phyloP scores from a whole-genome alignment of 2,329 filamentous ascomycete genomes.

The Penicillium olsonii region DNA sequence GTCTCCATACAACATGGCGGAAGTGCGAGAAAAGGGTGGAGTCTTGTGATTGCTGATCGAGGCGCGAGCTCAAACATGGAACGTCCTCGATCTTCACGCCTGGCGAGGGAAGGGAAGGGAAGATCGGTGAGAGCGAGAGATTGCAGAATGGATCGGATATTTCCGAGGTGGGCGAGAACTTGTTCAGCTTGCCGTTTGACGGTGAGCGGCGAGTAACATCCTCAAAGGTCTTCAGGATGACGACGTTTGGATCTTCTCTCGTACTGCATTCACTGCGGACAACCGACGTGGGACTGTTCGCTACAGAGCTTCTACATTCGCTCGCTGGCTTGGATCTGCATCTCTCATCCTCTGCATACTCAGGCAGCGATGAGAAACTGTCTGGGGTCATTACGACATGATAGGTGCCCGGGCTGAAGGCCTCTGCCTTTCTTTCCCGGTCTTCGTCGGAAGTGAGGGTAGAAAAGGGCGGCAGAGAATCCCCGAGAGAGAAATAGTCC shows the following conservation, averaged over 20 bases:
- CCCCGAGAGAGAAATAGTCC: conserved; percentile 36
- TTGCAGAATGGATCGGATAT: conserved; percentile 29
- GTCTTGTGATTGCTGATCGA: conserved; percentile 32
- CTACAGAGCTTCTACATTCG: conserved; percentile 27
- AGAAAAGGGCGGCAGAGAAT: conserved; percentile 57
- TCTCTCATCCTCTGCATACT: conserved; percentile 48
- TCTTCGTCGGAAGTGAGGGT: conserved; percentile 59
- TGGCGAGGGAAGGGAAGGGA: conserved; percentile 26
- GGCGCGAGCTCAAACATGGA: conserved; percentile 18
- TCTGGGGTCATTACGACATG: conserved; percentile 57
- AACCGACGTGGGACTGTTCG: conserved; percentile 31
- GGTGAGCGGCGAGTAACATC: conserved; percentile 42
- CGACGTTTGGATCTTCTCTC: conserved; percentile 49
- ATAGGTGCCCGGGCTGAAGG: conserved; percentile 55
- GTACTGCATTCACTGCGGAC: conserved; percentile 21
- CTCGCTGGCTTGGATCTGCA: conserved; percentile 22
- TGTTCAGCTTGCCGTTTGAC: conserved; percentile 31
- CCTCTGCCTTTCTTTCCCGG: conserved; percentile 58
- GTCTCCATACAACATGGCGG: conserved; percentile 43
- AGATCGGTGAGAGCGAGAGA: conserved; percentile 28
- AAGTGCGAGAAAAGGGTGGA: conserved; percentile 42
- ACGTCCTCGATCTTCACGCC: conserved; percentile 24
- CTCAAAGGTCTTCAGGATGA: conserved; percentile 54
- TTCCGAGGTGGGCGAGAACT: conserved; percentile 39
- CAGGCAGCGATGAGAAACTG: conserved; percentile 55